These are phyloP conservation scores for Reutealis trisperma DNA, from an alignment of 345 rosid genomes.

Conservation along the genomic window DNA sequence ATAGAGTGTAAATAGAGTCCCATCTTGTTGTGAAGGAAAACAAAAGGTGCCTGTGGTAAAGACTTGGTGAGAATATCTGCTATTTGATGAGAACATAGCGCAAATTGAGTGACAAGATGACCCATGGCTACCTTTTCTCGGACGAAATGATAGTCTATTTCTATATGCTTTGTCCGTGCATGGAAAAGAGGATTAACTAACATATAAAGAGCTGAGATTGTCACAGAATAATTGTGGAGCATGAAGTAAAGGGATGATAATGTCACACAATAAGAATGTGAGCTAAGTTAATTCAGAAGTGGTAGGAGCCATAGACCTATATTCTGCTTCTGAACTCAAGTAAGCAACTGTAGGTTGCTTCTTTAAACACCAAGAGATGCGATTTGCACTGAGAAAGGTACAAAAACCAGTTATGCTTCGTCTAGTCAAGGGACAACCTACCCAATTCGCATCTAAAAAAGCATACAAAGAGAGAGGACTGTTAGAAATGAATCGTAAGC, in stretches of 20 bases:
- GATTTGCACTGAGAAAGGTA: background rate
- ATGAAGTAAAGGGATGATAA: background rate
- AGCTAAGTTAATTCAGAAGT: background rate
- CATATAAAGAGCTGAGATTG: no score
- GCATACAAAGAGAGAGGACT: background rate
- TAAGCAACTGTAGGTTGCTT: background rate
- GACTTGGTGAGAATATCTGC: no score
- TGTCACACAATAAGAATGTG: background rate
- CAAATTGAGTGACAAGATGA: no score
- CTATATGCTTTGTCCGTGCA: no score
- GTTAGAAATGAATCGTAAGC: background rate
- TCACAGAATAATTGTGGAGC: no score
- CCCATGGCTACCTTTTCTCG: no score
- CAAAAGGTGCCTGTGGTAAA: no score
- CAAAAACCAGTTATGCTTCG: background rate
- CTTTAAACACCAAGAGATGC: background rate
- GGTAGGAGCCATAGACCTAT: background rate
- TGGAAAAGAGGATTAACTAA: no score
- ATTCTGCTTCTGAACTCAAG: background rate
- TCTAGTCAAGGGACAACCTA: background rate
- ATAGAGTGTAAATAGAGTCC: no score
- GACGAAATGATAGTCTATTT: no score
- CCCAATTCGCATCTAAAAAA: background rate
- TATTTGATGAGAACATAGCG: no score
- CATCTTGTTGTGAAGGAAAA: no score